These are phyloP conservation scores for Podospora tetraspora DNA, from an alignment of 495 filamentous ascomycete genomes.

Conservation along the genomic window DNA sequence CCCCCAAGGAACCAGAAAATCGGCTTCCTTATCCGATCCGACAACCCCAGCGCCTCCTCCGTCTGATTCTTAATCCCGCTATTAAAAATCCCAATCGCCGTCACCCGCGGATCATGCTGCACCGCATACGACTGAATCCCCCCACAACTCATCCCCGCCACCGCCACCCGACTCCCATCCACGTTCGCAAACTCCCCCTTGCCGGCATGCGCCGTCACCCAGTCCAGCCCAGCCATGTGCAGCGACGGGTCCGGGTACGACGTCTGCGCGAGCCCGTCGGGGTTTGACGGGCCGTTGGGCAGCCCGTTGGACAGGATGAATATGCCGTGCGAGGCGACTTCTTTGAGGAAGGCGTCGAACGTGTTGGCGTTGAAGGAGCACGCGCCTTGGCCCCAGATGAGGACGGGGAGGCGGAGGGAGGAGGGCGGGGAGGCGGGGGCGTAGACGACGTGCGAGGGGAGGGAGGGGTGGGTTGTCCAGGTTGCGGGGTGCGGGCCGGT, in stretches of 20 bases:
- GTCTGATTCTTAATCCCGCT: background rate
- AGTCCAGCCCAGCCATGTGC: background rate
- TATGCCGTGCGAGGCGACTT: constrained; percentile 6
- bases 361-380: constrained; percentile 4
- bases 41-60: background rate
- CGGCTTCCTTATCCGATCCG: constrained; percentile 1
- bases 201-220: background rate
- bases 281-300: background rate
- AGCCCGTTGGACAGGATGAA: constrained; percentile 3
- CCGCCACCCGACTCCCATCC: background rate
- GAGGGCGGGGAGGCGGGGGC: background rate
- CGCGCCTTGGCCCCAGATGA: constrained; percentile 7
- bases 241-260: constrained; percentile 1
- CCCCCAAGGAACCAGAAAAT: constrained; percentile 3
- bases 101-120: background rate
- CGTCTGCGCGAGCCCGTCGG: background rate
- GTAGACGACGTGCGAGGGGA: background rate
- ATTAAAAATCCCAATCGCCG: background rate
- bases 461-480: background rate
- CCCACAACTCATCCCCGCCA: background rate
- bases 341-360: constrained; percentile 1
- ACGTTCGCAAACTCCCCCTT: background rate
- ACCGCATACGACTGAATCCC: background rate
- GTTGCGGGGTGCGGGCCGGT: background rate
- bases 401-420: background rate